Evolutionary conservation across 805 yeast species (phyloP).

Genomic region (Kodamaea leandrae): DNA sequence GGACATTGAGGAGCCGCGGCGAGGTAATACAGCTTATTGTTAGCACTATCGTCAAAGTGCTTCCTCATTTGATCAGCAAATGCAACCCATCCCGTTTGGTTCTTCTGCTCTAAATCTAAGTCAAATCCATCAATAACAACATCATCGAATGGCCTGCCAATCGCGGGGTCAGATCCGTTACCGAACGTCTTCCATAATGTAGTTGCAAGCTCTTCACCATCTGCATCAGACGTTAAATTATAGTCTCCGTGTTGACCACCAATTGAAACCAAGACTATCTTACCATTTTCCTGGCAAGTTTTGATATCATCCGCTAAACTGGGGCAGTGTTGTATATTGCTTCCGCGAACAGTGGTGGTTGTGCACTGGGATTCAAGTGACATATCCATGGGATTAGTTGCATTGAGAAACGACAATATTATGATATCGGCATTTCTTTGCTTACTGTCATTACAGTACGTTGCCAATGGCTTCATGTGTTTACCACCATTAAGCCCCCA

Average conservation of each 20-base stretch:
- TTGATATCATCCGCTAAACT: slow-evolving; percentile 56
- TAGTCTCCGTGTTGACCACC: slow-evolving; percentile 68
- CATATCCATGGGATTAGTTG: slow-evolving; percentile 8
- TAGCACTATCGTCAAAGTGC: neutral
- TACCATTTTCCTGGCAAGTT: slow-evolving; percentile 73
- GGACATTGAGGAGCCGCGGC: slow-evolving; percentile 93
- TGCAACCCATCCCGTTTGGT: slow-evolving; percentile 33
- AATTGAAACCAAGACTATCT: slow-evolving; percentile 69
- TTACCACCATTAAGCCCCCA: slow-evolving; percentile 77
- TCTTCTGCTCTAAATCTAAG: slow-evolving; percentile 18
- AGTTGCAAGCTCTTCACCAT: slow-evolving; percentile 56
- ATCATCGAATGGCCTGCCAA: slow-evolving; percentile 14
- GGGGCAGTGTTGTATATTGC: slow-evolving; percentile 17
- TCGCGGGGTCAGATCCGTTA: slow-evolving; percentile 22
- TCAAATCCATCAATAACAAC: slow-evolving; percentile 34
- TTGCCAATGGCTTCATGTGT: slow-evolving; percentile 17
- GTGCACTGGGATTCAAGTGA: slow-evolving; percentile 58
- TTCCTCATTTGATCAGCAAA: slow-evolving; percentile 10
- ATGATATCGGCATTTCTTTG: slow-evolving; percentile 9
- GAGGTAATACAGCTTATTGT: slow-evolving; percentile 47
- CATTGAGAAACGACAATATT: slow-evolving; percentile 10
- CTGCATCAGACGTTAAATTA: slow-evolving; percentile 49
- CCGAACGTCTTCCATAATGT: slow-evolving; percentile 42
- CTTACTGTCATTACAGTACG: slow-evolving; percentile 11
- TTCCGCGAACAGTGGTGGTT: slow-evolving; percentile 25